Evolutionary conservation across 192 early-diverging fungal species (phyloP), one percentile per base, ranked within the genome.

Genomic region (Rhizoclosmatium globosum): DNA sequence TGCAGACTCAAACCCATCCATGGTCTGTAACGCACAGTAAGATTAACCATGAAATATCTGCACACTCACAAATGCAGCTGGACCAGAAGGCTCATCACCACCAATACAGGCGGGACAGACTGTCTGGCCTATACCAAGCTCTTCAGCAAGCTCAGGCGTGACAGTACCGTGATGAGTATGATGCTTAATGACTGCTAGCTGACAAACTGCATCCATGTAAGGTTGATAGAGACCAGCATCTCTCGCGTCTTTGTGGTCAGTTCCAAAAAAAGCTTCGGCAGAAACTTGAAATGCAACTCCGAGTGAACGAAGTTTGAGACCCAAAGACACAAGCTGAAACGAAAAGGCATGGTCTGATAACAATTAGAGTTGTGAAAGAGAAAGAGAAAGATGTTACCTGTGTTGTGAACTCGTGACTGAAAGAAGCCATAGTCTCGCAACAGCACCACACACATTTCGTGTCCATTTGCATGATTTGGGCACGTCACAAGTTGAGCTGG

Each of bases 1-100:
- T 1, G 62, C 62, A 13, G 62, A 64, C 39, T 64, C 31, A 38
- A 64, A 64, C 11, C 62, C 62, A 64, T 64, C 62, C 15, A 64
- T 64, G 19, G 19, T 19, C 62, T 64, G 19, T 38, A 64, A 38
- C 62, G 7, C 15, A 64, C 15, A 23, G 38, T 9, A 9, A 38
- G 38, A 64, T 21, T 15, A 31, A 64, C 9, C 9, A 9, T 15
- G 38, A 64, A 23, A 23, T 31, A 23, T n/a, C n/a, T n/a, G 19
- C 15, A 11, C 38, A 38, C 62, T 64, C 31, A 68, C 67, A 46
- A 68, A 42, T 1, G 38, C 67, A 46, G 47, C 2, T 47, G 67
- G 67, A 11, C 7, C 41, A 15, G 11, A 1, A 0, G 42, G 1
- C 1, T 47, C 17, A 46, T 45, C 15, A 13, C 9, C n/a, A 7